Percentiles rank a stretch among this genome's conserved stretches.
Conservation (phyloP, 2,329 filamentous ascomycete species). For the Emergomyces pasteurianus region DNA sequence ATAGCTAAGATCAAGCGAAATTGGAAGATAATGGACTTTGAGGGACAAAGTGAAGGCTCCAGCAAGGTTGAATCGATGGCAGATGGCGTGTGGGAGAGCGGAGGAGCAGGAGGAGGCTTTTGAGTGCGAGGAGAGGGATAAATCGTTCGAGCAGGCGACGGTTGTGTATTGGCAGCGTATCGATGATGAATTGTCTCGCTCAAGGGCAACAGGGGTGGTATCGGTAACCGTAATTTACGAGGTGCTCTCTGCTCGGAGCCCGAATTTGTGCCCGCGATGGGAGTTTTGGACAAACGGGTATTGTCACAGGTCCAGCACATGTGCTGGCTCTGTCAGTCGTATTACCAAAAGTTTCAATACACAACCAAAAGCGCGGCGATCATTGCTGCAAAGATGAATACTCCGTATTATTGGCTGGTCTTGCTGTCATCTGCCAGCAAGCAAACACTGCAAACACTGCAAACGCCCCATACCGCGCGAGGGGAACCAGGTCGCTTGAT, state of each 20-base stretch:
- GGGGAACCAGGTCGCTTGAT: not conserved
- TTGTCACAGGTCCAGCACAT: not conserved
- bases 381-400: not conserved
- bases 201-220: not conserved
- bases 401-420: not conserved
- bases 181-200: conserved; percentile 2
- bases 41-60: not conserved
- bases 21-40: not conserved
- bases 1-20: not conserved
- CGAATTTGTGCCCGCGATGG: not conserved
- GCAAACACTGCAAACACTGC: not conserved
- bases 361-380: not conserved
- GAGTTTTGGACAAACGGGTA: not conserved
- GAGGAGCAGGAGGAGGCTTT: not conserved
- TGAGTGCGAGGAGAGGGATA: not conserved
- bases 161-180: not conserved
- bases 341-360: conserved; percentile 1
- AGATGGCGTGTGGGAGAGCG: not conserved
- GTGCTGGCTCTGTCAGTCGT: not conserved
- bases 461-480: not conserved
- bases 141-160: not conserved
- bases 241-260: not conserved
- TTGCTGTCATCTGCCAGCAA: not conserved
- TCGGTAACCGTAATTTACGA: not conserved
- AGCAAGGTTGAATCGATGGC: not conserved